phyloP scores from a whole-genome alignment of 78 protist genomes.

The Dictyostelium citrinum region DNA sequence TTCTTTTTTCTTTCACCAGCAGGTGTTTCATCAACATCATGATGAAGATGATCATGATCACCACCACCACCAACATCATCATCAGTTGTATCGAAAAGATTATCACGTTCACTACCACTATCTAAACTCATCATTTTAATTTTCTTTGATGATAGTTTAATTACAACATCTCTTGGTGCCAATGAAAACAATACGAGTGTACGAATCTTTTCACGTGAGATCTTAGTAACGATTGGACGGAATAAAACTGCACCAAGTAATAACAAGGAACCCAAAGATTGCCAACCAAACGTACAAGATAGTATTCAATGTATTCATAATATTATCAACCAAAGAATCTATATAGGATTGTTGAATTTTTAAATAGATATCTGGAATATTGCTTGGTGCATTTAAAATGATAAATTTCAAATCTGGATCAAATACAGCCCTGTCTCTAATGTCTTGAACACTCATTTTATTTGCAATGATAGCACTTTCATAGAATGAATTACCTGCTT shows the following conservation, averaged over 20 bases:
- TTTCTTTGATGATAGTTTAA: constrained; percentile 8
- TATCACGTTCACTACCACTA: constrained; percentile 50
- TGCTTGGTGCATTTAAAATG: neutral
- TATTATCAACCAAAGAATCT: neutral
- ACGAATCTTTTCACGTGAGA: constrained; percentile 29
- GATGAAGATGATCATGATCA: constrained; percentile 3
- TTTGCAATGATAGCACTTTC: neutral
- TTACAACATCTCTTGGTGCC: constrained; percentile 50
- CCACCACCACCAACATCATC: neutral
- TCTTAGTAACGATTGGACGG: constrained; percentile 42
- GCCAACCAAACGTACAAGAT: constrained; percentile 26
- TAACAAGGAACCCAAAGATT: constrained; percentile 11
- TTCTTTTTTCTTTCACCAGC: neutral
- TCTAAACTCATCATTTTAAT: constrained; percentile 31
- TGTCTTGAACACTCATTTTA: neutral
- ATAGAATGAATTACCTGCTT: constrained; percentile 31
- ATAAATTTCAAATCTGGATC: neutral
- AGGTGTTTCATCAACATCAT: neutral
- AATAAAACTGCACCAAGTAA: neutral
- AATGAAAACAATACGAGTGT: constrained; percentile 38
- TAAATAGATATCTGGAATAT: neutral
- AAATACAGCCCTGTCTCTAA: no score
- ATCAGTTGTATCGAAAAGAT: neutral
- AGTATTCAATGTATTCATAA: neutral
- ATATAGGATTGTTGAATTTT: constrained; percentile 1